These are phyloP conservation scores for Hsuehochloa calcarea DNA, from an alignment of 176 grass and related monocot species.

Conservation along the genomic window DNA sequence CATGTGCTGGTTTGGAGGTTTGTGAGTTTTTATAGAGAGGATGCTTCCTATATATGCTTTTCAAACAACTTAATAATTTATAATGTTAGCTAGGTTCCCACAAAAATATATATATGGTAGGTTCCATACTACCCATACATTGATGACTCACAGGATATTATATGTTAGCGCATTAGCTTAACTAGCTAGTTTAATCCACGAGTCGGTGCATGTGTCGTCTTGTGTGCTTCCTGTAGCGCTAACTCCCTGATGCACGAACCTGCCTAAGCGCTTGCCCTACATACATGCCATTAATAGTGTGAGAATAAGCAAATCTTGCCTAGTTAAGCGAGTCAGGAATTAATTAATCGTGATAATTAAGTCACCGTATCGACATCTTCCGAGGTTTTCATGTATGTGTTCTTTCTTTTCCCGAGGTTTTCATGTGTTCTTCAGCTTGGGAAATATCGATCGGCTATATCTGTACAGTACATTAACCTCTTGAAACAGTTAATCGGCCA, in stretches of 20 bases:
- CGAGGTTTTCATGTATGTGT: no score
- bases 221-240: not conserved
- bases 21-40: not conserved
- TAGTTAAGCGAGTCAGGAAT: not conserved
- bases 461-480: not conserved
- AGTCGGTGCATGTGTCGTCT: constrained; percentile 42
- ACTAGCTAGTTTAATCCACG: constrained; percentile 9
- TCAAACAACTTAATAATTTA: not conserved
- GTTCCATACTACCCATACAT: constrained; percentile 8
- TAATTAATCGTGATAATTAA: not conserved
- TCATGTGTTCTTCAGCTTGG: not conserved
- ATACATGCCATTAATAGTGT: not conserved
- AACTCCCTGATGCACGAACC: constrained; percentile 39
- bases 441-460: not conserved
- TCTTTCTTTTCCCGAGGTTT: not conserved
- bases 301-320: constrained; percentile 1
- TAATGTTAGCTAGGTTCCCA: not conserved
- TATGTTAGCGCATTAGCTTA: not conserved
- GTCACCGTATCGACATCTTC: not conserved
- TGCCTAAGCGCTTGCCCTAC: not conserved
- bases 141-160: constrained; percentile 24
- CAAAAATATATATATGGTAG: not conserved
- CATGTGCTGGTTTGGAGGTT: constrained; percentile 40
- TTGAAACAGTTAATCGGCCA: no score
- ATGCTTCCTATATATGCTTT: constrained; percentile 5